Percentiles rank a stretch among this genome's conserved stretches.
Evolutionary conservation across 495 filamentous ascomycete species (phyloP).

Genomic region (Trichoderma gamsii): DNA sequence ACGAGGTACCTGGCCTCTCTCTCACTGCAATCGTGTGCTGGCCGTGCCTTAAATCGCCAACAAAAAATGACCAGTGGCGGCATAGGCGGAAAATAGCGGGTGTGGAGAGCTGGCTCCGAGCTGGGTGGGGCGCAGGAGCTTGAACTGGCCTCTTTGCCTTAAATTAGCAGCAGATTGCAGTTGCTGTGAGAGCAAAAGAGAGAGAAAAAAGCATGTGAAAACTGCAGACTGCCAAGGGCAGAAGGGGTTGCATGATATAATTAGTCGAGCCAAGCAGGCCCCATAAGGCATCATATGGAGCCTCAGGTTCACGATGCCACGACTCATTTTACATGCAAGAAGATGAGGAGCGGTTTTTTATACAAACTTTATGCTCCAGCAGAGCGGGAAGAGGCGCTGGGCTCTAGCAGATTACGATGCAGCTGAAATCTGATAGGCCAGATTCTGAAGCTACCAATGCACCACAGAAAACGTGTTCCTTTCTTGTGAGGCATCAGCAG

Average conservation of each 20-base stretch:
- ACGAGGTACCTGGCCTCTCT: not conserved
- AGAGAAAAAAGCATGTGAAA: constrained; percentile 6
- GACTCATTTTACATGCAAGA: not conserved
- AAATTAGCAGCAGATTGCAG: not conserved
- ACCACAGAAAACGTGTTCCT: not conserved
- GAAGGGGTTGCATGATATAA: not conserved
- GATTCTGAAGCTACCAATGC: not conserved
- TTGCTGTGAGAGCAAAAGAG: not conserved
- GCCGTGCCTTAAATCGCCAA: not conserved
- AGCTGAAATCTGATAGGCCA: not conserved
- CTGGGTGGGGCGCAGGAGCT: not conserved
- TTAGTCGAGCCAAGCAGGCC: not conserved
- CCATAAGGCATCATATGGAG: not conserved
- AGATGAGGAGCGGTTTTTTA: not conserved
- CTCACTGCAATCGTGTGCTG: not conserved
- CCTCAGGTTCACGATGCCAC: not conserved
- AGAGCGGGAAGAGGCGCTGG: not conserved
- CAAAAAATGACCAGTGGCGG: constrained; percentile 9
- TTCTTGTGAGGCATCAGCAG: not conserved
- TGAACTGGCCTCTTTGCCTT: not conserved
- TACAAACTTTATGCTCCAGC: constrained; percentile 1
- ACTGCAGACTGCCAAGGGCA: not conserved
- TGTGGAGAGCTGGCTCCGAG: not conserved
- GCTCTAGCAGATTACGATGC: not conserved
- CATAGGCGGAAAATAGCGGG: not conserved